Evolutionary conservation across 345 rosid genomes (phyloP), one percentile per base, ranked within the genome.

Genomic region (Turnera subulata): DNA sequence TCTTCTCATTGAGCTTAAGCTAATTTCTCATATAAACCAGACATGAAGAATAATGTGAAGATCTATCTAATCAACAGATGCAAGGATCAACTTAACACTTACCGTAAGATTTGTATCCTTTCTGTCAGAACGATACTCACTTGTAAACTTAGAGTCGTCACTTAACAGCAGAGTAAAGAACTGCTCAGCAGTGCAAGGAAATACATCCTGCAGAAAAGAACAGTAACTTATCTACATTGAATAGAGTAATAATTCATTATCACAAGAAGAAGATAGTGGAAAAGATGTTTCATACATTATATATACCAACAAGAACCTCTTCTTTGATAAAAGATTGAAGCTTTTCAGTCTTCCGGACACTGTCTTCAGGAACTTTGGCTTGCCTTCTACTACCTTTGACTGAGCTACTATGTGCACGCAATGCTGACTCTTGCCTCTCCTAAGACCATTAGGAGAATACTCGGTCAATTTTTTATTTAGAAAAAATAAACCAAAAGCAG

Each of bases 351-450:
- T 71, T 76, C 24, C 75, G 62, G 43, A 64, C 74, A 70, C 50
- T 70, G 56, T 81, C 89, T 68, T 79, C 82, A 21, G 79, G 84
- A 64, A 66, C 59, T 62, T 71, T 69, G 47, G 62, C 58, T 62
- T 64, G 78, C 48, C 56, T 67, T 76, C 63, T 70, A 69, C 74
- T 72, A 62, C 85, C 79, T 75, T 67, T 85, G 54, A 84, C 66
- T 59, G 99, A 93, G 69, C 94, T 89, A 73, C 99, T 89, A 44
- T 82, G 85, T 38, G 99, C 99, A 76, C 97, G 94, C 48, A 93
- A 67, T 37, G 81, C 96, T 38, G 96, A 93, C 53, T 87, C 90
- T 56, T 82, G 91, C 64, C 72, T 77, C 71, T 87, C 99, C 99
- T 93, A 71, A 77, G 15, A 44, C 42, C 62, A 50, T 52, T 43